These are phyloP conservation scores for Opeltia flavorubescens DNA, from an alignment of 495 filamentous ascomycete species.

Conservation along the genomic window DNA sequence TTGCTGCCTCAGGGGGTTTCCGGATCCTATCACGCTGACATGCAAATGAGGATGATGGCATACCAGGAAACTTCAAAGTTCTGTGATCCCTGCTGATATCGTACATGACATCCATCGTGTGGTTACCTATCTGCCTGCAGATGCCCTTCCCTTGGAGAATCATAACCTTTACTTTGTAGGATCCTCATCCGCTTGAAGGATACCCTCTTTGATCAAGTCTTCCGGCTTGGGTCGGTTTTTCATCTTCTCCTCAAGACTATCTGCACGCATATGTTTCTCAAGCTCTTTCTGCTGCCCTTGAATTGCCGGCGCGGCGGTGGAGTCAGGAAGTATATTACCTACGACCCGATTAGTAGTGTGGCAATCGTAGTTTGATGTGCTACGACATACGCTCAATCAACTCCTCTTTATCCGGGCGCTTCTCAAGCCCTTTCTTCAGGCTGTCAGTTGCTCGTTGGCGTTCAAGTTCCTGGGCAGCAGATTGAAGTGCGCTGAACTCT, in stretches of 20 bases:
- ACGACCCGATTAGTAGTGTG: not conserved
- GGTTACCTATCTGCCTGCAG: no score
- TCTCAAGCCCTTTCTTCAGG: conserved; percentile 52
- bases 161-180: conserved; percentile 12
- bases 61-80: no score
- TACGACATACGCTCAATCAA: conserved; percentile 53
- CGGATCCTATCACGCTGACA: no score
- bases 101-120: no score
- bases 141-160: not conserved
- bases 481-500: conserved; percentile 43
- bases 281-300: conserved; percentile 68
- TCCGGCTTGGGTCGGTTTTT: conserved; percentile 60
- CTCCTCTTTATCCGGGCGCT: conserved; percentile 48
- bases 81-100: no score
- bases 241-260: conserved; percentile 73
- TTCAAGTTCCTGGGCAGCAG: conserved; percentile 45
- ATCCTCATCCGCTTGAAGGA: conserved; percentile 49
- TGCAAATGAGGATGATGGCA: no score
- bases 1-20: no score
- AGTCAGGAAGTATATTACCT: conserved; percentile 76
- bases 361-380: not conserved
- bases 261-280: conserved; percentile 69
- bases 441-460: conserved; percentile 48
- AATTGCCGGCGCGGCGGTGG: conserved; percentile 57
- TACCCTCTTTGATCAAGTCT: conserved; percentile 61